These are phyloP conservation scores for Canariomyces notabilis DNA, from an alignment of 2,329 filamentous ascomycete species.

Conservation along the genomic window DNA sequence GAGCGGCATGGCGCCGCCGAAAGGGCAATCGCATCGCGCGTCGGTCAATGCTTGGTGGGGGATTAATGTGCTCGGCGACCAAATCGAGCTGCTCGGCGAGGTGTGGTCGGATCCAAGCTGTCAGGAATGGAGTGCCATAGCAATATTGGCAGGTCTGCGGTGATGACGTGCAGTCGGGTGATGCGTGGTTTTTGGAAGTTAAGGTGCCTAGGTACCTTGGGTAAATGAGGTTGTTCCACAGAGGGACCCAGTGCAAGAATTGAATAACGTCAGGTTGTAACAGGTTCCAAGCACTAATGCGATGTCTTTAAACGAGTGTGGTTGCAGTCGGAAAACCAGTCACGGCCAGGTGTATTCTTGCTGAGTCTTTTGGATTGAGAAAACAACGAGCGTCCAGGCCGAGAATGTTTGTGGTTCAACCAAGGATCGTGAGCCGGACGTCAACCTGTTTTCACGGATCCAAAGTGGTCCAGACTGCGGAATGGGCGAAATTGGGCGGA, in stretches of 20 bases:
- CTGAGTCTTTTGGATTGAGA: neutral
- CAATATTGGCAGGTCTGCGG: conserved; percentile 3
- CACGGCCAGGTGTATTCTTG: neutral
- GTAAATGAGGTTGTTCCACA: too few relatives aligned
- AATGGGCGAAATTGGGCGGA: conserved; percentile 18
- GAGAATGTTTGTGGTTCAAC: neutral
- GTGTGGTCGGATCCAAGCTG: conserved; percentile 16
- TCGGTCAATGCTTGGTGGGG: conserved; percentile 11
- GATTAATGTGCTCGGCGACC: conserved; percentile 13
- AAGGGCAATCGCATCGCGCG: conserved; percentile 46
- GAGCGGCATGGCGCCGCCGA: conserved; percentile 39
- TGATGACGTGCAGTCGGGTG: conserved; percentile 9
- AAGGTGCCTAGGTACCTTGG: too few relatives aligned
- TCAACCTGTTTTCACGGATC: conserved; percentile 15
- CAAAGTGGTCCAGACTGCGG: conserved; percentile 8
- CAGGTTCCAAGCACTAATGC: conserved; percentile 3
- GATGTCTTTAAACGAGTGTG: conserved; percentile 14
- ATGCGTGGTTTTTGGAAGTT: too few relatives aligned
- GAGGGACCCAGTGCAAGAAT: too few relatives aligned
- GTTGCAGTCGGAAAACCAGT: neutral
- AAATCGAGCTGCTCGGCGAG: conserved; percentile 18
- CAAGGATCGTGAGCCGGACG: conserved; percentile 9
- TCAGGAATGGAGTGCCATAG: conserved; percentile 21
- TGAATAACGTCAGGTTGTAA: conserved; percentile 10
- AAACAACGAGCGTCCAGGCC: conserved; percentile 5